phyloP scores from a whole-genome alignment of 1,284 basidiomycete genomes.

The Coniferiporia weirii region DNA sequence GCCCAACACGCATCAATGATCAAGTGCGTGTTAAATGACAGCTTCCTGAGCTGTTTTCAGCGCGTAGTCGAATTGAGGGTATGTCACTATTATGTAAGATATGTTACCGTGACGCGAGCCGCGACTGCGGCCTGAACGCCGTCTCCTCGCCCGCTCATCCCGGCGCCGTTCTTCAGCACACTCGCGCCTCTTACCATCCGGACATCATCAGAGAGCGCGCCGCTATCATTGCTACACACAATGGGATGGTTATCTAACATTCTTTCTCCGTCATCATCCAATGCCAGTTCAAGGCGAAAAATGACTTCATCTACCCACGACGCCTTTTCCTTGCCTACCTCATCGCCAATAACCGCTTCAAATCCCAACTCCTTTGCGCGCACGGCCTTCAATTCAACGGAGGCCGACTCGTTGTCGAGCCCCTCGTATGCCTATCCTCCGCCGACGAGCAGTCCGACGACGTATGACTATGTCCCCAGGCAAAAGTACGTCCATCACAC shows the following conservation, averaged over 20 bases:
- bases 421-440: constrained; percentile 73
- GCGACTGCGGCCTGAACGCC: not conserved
- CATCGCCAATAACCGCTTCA: constrained; percentile 51
- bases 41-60: too few species aligned
- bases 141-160: not conserved
- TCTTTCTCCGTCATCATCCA: constrained; percentile 44
- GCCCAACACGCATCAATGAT: too few species aligned
- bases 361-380: constrained; percentile 56
- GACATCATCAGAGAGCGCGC: not conserved
- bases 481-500: constrained; percentile 43
- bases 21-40: too few species aligned
- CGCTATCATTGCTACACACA: constrained; percentile 8
- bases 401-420: constrained; percentile 37
- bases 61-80: not conserved
- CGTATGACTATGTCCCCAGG: constrained; percentile 52
- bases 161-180: not conserved
- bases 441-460: constrained; percentile 35
- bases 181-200: not conserved
- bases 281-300: constrained; percentile 44
- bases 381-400: constrained; percentile 45
- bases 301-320: constrained; percentile 71
- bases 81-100: not conserved
- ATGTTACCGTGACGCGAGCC: not conserved
- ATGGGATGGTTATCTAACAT: constrained; percentile 72
- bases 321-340: constrained; percentile 71